A percentile compares a stretch with the other conserved stretches of the same genome.
phyloP scores from a whole-genome alignment of 495 filamentous ascomycete species.

The Penicillium canariense region DNA sequence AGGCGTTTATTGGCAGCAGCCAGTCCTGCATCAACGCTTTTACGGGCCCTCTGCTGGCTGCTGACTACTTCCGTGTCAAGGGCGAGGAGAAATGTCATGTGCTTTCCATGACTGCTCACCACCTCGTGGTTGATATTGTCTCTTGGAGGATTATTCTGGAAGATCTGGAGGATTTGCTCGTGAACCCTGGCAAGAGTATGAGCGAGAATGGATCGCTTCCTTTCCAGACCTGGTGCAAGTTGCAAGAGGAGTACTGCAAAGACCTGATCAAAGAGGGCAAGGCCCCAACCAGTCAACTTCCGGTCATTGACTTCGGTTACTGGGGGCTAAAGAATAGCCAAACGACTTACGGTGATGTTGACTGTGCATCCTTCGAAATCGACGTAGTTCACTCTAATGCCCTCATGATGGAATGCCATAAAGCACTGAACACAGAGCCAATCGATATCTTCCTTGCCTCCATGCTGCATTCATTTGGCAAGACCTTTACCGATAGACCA shows the following conservation, averaged over 20 bases:
- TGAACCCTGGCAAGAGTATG: conserved; percentile 35
- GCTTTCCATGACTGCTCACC: conserved; percentile 65
- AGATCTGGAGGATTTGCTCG: conserved; percentile 62
- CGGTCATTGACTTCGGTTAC: conserved; percentile 39
- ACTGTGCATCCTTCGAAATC: conserved; percentile 45
- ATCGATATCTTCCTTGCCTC: conserved; percentile 54
- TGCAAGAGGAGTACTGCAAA: conserved; percentile 44
- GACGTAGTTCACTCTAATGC: conserved; percentile 40
- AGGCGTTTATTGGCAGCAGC: conserved; percentile 34
- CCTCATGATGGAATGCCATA: conserved; percentile 46
- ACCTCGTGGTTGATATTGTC: conserved; percentile 66
- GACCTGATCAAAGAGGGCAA: conserved; percentile 21
- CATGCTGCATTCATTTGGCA: conserved; percentile 50
- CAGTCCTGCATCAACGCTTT: conserved; percentile 45
- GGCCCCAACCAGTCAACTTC: conserved; percentile 28
- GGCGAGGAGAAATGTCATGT: conserved; percentile 39
- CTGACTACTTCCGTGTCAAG: conserved; percentile 49
- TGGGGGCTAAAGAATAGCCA: conserved; percentile 49
- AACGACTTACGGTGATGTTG: conserved; percentile 52
- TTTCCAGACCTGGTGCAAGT: conserved; percentile 60
- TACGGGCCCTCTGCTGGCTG: conserved; percentile 42
- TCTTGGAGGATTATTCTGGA: conserved; percentile 68
- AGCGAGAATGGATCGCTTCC: conserved; percentile 47
- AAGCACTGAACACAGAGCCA: conserved; percentile 48
- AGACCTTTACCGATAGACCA: conserved; percentile 49